phyloP scores from a whole-genome alignment of 306 rosid species.

The Coriaria nepalensis region DNA sequence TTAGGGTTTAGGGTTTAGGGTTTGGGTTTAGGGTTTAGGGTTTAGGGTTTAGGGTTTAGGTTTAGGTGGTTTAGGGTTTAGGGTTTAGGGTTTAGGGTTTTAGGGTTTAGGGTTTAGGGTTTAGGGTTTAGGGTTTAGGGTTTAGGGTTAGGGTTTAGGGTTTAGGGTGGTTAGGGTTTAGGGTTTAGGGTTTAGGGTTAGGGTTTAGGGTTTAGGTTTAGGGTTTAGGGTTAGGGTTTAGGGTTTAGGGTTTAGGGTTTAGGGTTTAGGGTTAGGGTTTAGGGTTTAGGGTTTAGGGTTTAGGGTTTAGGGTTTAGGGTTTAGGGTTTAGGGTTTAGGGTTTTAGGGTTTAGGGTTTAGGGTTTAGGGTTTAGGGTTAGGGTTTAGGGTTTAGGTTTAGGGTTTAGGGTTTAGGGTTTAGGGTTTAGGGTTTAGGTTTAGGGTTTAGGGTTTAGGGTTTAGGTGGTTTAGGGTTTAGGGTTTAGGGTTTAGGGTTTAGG shows the following conservation, averaged over 20 bases:
- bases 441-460: constrained; percentile 16
- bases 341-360: no score
- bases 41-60: no score
- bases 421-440: constrained; percentile 12
- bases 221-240: constrained; percentile 15
- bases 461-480: constrained; percentile 20
- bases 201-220: constrained; percentile 10
- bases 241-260: neutral
- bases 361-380: constrained; percentile 12
- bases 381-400: constrained; percentile 10
- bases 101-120: constrained; percentile 9
- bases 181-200: constrained; percentile 9
- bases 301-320: constrained; percentile 1
- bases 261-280: constrained; percentile 15
- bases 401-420: constrained; percentile 15
- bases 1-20: constrained; percentile 11
- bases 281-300: constrained; percentile 16
- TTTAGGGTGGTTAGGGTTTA: constrained; percentile 10
- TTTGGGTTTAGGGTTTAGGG: constrained; percentile 2
- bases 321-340: constrained; percentile 3
- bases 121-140: constrained; percentile 11
- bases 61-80: no score
- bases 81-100: constrained; percentile 14
- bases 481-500: constrained; percentile 20
- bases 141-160: constrained; percentile 13